Percentiles rank a stretch among this genome's conserved stretches.
Evolutionary conservation across 441 rosid genomes (phyloP).

Genomic region (Populus hybrid): DNA sequence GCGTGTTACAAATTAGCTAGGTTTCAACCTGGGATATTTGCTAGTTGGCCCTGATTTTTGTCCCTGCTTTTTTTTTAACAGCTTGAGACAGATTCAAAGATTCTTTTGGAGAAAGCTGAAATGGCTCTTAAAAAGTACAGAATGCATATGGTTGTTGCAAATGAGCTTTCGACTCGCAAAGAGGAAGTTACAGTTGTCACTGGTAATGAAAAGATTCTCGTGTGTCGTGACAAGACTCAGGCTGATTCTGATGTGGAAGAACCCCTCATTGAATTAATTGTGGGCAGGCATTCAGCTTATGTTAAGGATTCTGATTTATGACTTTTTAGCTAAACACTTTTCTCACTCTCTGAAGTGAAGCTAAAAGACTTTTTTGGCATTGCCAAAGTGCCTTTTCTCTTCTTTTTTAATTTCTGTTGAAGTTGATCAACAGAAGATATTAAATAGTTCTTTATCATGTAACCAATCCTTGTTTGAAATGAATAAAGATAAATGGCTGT

Average conservation of each 20-base stretch:
- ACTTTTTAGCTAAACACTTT: conserved; percentile 1
- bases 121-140: conserved; percentile 61
- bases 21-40: not conserved
- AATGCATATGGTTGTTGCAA: conserved; percentile 69
- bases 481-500: not conserved
- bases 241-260: conserved; percentile 68
- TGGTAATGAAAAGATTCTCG: conserved; percentile 44
- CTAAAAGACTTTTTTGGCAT: not conserved
- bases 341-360: not conserved
- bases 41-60: not conserved
- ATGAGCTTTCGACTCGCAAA: conserved; percentile 53
- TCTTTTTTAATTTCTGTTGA: not conserved
- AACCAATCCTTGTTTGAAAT: not conserved
- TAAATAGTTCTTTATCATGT: not conserved
- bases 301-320: conserved; percentile 39
- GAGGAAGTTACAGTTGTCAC: conserved; percentile 51
- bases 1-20: not conserved
- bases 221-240: conserved; percentile 47
- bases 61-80: conserved; percentile 23
- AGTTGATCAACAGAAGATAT: not conserved
- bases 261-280: conserved; percentile 62
- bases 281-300: conserved; percentile 52
- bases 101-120: conserved; percentile 73
- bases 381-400: not conserved
- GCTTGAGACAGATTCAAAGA: conserved; percentile 90